Evolutionary conservation across 2,329 filamentous ascomycete genomes (phyloP), one percentile per base, ranked within the genome.

Genomic region (Daldinia eschscholtzii): DNA sequence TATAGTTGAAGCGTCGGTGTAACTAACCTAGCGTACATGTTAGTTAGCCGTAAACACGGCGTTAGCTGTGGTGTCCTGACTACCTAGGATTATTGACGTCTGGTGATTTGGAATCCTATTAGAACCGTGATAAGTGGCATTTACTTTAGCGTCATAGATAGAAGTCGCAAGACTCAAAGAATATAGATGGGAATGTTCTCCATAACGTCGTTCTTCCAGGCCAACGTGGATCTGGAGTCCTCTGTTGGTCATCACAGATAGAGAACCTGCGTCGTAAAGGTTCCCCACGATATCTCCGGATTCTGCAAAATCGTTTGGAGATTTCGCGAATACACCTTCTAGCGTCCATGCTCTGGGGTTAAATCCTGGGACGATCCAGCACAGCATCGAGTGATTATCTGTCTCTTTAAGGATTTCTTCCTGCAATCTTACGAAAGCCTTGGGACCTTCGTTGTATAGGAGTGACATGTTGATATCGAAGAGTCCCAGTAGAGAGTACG

Each of bases 381-480:
- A 69, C 3, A 69, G 30, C 1, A 69, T 18, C 12, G 65, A 65
- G 13, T 65, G 57, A 23, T 69, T 63, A 35, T 69, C 63, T 0
- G 60, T 71, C 23, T 62, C 60, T 28, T 52, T 66, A 4, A 68
- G 52, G 15, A 68, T 68, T 15, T 64, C 68, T 37, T 71, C 68
- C 30, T 68, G 63, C 10, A 71, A 10, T 7, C 65, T 60, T 2
- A 37, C 9, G 15, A 71, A 71, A n/a, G 63, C 65, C 13, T 57
- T 64, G 18, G 26, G 20, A 6, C 66, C 63, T 26, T 69, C 65
- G 9, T 62, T 62, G n/a, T 71, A 71, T 37, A 71, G 33, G 18
- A 68, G 65, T 2, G 68, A 60, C 65, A 68, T 69, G 33, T 56
- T 69, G 26, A 69, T 62, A 35, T 69, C 56, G 6, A 71, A 69